phyloP scores from a whole-genome alignment of 2,329 filamentous ascomycete genomes.

The Fusarium ambrosium region DNA sequence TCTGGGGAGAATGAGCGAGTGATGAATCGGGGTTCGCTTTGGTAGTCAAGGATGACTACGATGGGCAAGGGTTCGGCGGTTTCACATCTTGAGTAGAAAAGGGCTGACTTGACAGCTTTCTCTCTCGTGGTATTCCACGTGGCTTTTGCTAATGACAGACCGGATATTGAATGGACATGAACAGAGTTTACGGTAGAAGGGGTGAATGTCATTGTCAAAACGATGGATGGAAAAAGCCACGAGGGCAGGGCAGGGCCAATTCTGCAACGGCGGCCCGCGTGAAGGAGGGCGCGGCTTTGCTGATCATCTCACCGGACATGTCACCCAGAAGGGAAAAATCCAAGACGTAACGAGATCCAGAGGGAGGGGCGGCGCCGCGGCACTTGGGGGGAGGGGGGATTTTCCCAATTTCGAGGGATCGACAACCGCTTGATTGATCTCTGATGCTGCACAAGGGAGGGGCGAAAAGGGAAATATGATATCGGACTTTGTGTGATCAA shows the following conservation, averaged over 20 bases:
- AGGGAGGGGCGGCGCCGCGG: background rate
- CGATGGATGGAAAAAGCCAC: background rate
- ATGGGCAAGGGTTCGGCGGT: background rate
- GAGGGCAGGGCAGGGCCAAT: background rate
- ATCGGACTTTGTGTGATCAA: background rate
- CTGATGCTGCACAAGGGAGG: background rate
- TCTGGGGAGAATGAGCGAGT: background rate
- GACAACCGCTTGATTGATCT: conserved; percentile 2
- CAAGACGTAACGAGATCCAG: background rate
- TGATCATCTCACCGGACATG: background rate
- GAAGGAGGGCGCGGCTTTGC: background rate
- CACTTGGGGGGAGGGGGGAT: background rate
- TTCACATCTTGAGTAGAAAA: background rate
- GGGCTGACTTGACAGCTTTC: background rate
- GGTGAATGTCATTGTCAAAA: background rate
- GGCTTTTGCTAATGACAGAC: background rate
- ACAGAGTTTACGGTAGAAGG: conserved; percentile 1
- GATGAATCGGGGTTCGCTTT: background rate
- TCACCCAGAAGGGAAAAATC: background rate
- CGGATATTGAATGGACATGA: conserved; percentile 7
- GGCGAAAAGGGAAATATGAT: background rate
- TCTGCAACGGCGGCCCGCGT: conserved; percentile 11
- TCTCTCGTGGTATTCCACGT: background rate
- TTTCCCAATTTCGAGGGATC: background rate
- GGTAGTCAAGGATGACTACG: background rate